These are phyloP conservation scores for Helotiales sp. DNA, from an alignment of 2,329 filamentous ascomycete genomes.

Conservation along the genomic window DNA sequence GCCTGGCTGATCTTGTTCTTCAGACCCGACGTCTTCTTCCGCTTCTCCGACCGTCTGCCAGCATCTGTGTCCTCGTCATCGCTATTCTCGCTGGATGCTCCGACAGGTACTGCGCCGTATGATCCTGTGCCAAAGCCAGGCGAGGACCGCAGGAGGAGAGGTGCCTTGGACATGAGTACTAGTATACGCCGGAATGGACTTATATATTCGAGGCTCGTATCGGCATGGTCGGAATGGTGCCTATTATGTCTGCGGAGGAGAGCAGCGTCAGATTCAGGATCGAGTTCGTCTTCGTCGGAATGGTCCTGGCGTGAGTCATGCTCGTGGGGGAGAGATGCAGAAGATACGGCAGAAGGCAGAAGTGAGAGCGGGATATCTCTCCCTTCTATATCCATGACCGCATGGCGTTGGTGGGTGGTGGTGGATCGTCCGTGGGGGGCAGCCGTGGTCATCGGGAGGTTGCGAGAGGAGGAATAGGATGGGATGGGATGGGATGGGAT, in stretches of 20 bases:
- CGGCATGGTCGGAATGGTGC: conserved; percentile 22
- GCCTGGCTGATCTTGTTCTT: conserved; percentile 28
- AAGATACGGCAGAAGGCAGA: conserved; percentile 8
- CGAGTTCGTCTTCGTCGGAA: conserved; percentile 26
- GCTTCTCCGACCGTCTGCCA: conserved; percentile 25
- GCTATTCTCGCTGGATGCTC: conserved; percentile 39
- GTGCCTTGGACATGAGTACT: conserved; percentile 46
- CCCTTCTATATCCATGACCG: conserved; percentile 11
- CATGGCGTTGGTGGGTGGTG: background rate
- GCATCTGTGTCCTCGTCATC: conserved; percentile 34
- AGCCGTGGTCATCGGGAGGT: background rate
- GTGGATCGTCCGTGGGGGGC: conserved; percentile 8
- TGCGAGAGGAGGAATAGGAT: background rate
- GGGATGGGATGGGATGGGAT: background rate
- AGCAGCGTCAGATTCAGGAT: conserved; percentile 30
- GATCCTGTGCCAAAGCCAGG: conserved; percentile 61
- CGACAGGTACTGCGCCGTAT: conserved; percentile 57
- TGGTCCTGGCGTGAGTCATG: conserved; percentile 14
- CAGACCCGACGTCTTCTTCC: conserved; percentile 27
- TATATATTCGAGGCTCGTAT: conserved; percentile 9
- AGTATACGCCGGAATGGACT: conserved; percentile 24
- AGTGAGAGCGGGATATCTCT: conserved; percentile 26
- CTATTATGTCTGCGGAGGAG: conserved; percentile 27
- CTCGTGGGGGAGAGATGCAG: no score
- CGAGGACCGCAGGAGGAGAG: conserved; percentile 59